Percentiles rank a stretch among this genome's conserved stretches.
Evolutionary conservation across 345 rosid genomes (phyloP).

Genomic region (Dipteronia dyeriana): DNA sequence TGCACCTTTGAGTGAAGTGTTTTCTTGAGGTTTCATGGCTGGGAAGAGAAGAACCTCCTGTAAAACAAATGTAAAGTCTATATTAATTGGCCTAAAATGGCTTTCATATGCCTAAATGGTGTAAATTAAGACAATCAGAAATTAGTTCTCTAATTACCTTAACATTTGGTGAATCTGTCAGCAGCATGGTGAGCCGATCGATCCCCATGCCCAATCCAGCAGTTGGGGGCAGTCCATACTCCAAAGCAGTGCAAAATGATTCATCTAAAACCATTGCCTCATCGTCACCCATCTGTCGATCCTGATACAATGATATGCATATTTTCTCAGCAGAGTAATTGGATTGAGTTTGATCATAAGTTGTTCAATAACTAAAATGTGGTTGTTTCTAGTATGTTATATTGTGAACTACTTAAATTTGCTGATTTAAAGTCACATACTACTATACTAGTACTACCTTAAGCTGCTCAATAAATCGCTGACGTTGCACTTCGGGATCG

Average conservation of each 20-base stretch:
- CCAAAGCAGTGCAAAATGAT: conserved; percentile 79
- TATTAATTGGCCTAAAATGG: not conserved
- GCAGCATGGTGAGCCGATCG: conserved; percentile 76
- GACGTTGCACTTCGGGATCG: conserved; percentile 90
- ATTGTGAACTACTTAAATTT: too few relatives aligned
- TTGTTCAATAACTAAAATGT: not conserved
- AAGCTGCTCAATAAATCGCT: conserved; percentile 83
- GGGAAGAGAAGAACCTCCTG: conserved; percentile 97
- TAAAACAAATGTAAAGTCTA: conserved; percentile 4
- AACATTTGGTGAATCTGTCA: conserved; percentile 86
- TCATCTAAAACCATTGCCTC: conserved; percentile 94
- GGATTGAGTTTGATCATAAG: too few relatives aligned
- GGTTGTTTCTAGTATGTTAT: not conserved
- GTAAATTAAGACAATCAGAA: not conserved
- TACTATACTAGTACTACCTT: too few relatives aligned
- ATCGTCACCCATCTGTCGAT: conserved; percentile 85
- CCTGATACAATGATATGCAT: conserved; percentile 36
- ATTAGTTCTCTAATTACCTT: conserved; percentile 53
- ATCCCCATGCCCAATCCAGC: conserved; percentile 93
- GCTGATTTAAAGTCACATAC: not conserved
- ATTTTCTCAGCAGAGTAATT: not conserved
- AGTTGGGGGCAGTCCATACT: conserved; percentile 87
- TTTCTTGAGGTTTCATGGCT: conserved; percentile 90
- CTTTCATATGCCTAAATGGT: not conserved
- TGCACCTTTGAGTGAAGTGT: too few relatives aligned